Percentiles rank a stretch among this genome's conserved stretches.
phyloP scores from a whole-genome alignment of 129 eudicot genomes.

The Tagetes erecta region DNA sequence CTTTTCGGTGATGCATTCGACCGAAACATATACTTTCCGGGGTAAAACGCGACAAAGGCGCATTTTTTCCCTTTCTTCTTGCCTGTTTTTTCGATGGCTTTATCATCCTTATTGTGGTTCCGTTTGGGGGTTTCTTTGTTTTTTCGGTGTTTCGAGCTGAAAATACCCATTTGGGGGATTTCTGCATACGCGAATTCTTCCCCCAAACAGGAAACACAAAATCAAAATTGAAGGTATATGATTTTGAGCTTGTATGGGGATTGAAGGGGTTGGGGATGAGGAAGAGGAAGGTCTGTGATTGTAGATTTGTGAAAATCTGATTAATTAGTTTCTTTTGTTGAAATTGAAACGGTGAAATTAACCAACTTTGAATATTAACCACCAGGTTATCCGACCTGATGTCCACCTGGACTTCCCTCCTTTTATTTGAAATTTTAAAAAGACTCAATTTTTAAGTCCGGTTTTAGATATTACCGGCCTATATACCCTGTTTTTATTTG shows the following conservation, averaged over 20 bases:
- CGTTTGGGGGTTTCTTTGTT: not conserved
- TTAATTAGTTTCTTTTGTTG: not conserved
- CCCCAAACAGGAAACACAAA: constrained; percentile 37
- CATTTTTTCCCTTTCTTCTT: constrained; percentile 23
- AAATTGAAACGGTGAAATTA: constrained; percentile 12
- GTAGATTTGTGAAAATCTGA: constrained; percentile 2
- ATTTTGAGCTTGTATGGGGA: constrained; percentile 22
- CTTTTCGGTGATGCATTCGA: constrained; percentile 16
- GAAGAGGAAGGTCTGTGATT: constrained; percentile 20
- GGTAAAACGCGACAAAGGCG: constrained; percentile 18
- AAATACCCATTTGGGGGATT: constrained; percentile 32
- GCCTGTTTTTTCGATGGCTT: not conserved
- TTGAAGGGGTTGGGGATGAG: constrained; percentile 29
- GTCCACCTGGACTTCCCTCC: constrained; percentile 23
- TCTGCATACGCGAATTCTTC: constrained; percentile 23
- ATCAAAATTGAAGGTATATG: constrained; percentile 13
- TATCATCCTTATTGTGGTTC: constrained; percentile 6
- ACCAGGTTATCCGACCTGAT: constrained; percentile 26
- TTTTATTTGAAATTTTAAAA: constrained; percentile 12
- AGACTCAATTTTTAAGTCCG: no score
- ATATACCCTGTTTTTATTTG: no score
- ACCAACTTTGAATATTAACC: constrained; percentile 31
- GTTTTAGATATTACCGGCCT: no score
- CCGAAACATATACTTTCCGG: constrained; percentile 20
- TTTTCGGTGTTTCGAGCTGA: constrained; percentile 28